A percentile compares a stretch with the other conserved stretches of the same genome.
Evolutionary conservation across 2,329 filamentous ascomycete species (phyloP).

Genomic region (Cryphonectria parasitica): DNA sequence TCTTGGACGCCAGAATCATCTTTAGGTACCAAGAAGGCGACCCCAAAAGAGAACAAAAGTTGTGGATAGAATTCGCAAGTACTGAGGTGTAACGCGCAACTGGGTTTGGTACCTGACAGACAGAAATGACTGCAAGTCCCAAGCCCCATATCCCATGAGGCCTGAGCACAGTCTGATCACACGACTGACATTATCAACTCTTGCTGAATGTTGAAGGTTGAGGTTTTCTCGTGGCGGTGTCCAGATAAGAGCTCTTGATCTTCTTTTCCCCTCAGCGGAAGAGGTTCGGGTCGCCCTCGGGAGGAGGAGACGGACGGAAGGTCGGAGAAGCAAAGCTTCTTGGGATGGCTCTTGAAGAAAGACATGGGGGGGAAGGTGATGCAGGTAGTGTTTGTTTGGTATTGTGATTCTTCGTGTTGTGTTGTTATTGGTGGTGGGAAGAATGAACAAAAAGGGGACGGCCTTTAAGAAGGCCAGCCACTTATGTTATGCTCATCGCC

Average conservation of each 20-base stretch:
- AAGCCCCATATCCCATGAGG: constrained; percentile 14
- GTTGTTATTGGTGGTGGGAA: not conserved
- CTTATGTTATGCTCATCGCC: constrained; percentile 24
- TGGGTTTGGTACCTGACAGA: constrained; percentile 24
- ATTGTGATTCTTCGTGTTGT: constrained; percentile 4
- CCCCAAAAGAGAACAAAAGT: not conserved
- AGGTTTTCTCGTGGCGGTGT: not conserved
- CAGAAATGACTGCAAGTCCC: constrained; percentile 12
- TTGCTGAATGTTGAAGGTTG: constrained; percentile 9
- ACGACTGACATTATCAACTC: not conserved
- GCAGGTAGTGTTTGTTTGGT: constrained; percentile 4
- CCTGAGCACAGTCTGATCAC: constrained; percentile 12
- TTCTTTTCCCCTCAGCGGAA: constrained; percentile 24
- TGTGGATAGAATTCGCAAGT: constrained; percentile 11
- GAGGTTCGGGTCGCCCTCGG: constrained; percentile 28
- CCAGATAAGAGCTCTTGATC: constrained; percentile 15
- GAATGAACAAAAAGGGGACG: not conserved
- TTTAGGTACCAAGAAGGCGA: constrained; percentile 10
- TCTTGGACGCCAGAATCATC: constrained; percentile 21
- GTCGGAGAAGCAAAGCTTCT: not conserved
- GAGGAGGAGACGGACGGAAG: constrained; percentile 28
- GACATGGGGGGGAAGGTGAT: constrained; percentile 22
- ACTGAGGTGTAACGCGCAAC: not conserved
- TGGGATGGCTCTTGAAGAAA: constrained; percentile 25
- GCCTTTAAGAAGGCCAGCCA: constrained; percentile 14